These are phyloP conservation scores for Thuja plicata DNA, from an alignment of 83 land plant genomes.

Conservation along the genomic window DNA sequence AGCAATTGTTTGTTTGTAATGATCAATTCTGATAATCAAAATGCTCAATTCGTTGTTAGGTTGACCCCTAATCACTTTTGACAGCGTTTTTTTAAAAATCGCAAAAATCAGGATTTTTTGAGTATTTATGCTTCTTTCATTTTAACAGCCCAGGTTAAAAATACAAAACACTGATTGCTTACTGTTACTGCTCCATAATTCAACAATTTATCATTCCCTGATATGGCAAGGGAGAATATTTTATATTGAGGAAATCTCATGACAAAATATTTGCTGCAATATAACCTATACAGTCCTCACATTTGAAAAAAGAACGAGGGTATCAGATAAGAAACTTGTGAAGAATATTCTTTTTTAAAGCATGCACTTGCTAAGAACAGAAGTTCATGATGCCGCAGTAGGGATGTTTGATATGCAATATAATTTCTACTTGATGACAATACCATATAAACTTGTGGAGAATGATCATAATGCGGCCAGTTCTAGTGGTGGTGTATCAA, in stretches of 20 bases:
- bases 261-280: background rate
- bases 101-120: too few relatives aligned
- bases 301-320: background rate
- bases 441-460: background rate
- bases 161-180: too few relatives aligned
- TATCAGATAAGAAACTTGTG: background rate
- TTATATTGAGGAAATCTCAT: background rate
- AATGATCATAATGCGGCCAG: background rate
- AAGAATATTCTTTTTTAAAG: background rate
- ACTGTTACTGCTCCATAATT: too few relatives aligned
- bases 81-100: too few relatives aligned
- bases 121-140: too few relatives aligned
- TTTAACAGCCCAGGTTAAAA: too few relatives aligned
- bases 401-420: background rate
- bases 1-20: too few relatives aligned
- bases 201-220: too few relatives aligned
- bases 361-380: background rate
- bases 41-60: too few relatives aligned
- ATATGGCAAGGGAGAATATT: background rate
- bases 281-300: background rate
- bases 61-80: too few relatives aligned
- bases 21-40: too few relatives aligned
- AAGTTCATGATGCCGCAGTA: background rate
- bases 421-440: background rate
- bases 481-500: background rate